Percentiles rank a stretch among this genome's conserved stretches.
Conservation (phyloP, 164 flowering plant species). For the Echeveria elegans region DNA sequence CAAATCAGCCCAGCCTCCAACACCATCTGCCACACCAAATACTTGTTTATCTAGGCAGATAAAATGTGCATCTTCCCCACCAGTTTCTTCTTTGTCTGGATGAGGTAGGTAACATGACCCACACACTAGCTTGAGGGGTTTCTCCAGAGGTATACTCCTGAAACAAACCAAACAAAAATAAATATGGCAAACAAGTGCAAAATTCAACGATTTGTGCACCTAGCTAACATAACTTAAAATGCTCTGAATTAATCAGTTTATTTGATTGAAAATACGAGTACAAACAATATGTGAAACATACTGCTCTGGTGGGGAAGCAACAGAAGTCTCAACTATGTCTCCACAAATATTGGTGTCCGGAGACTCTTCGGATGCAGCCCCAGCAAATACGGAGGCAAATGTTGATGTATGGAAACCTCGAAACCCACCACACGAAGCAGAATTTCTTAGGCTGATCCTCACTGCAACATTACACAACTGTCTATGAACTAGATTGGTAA, state of each 20-base stretch:
- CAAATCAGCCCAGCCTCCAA: slow-evolving; percentile 93
- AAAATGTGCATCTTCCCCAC: slow-evolving; percentile 97
- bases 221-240: background rate
- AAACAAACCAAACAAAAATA: slow-evolving; percentile 14
- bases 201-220: background rate
- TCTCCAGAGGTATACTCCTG: slow-evolving; percentile 33
- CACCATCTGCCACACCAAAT: slow-evolving; percentile 98
- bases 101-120: slow-evolving; percentile 89
- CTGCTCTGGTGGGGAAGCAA: slow-evolving; percentile 26
- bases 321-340: slow-evolving; percentile 21
- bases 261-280: background rate
- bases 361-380: slow-evolving; percentile 28
- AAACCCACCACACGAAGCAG: slow-evolving; percentile 10
- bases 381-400: slow-evolving; percentile 19
- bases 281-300: slow-evolving; percentile 15
- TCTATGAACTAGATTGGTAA: slow-evolving; percentile 24
- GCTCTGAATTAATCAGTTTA: background rate
- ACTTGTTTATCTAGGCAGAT: slow-evolving; percentile 80
- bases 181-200: background rate
- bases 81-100: slow-evolving; percentile 89
- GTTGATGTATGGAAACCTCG: slow-evolving; percentile 23
- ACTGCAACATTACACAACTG: slow-evolving; percentile 22
- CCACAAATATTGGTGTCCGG: slow-evolving; percentile 26
- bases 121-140: slow-evolving; percentile 53
- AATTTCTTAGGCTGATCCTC: slow-evolving; percentile 18